Evolutionary conservation across 78 protist genomes (phyloP).

Genomic region (Ministeria vibrans): DNA sequence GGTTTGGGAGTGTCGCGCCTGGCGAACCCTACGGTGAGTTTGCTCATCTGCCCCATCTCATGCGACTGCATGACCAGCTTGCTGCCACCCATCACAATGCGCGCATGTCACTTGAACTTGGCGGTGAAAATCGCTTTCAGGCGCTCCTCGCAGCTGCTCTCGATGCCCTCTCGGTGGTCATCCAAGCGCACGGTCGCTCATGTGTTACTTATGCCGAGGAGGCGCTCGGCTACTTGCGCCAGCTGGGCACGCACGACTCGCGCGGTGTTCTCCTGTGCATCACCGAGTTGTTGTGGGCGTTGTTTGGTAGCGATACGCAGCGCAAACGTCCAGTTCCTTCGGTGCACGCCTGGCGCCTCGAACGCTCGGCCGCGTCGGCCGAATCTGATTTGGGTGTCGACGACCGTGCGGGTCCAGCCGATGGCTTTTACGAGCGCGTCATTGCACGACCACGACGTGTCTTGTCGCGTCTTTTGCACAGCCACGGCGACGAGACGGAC

Average conservation of each 20-base stretch:
- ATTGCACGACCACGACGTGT: too few species aligned
- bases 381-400: too few species aligned
- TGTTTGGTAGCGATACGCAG: background rate
- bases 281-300: background rate
- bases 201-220: background rate
- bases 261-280: conserved; percentile 2
- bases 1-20: too few species aligned
- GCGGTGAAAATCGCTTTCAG: background rate
- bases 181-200: background rate
- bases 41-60: background rate
- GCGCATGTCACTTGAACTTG: background rate
- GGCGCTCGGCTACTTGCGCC: background rate
- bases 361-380: too few species aligned
- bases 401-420: too few species aligned
- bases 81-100: background rate
- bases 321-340: background rate
- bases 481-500: too few species aligned
- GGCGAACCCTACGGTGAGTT: background rate
- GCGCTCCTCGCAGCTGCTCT: background rate
- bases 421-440: too few species aligned
- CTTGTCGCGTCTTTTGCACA: too few species aligned
- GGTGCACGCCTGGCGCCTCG: too few species aligned
- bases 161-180: background rate
- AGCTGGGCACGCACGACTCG: background rate
- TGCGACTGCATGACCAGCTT: background rate